Evolutionary conservation across 306 rosid genomes (phyloP).

Genomic region (Vicia villosa): DNA sequence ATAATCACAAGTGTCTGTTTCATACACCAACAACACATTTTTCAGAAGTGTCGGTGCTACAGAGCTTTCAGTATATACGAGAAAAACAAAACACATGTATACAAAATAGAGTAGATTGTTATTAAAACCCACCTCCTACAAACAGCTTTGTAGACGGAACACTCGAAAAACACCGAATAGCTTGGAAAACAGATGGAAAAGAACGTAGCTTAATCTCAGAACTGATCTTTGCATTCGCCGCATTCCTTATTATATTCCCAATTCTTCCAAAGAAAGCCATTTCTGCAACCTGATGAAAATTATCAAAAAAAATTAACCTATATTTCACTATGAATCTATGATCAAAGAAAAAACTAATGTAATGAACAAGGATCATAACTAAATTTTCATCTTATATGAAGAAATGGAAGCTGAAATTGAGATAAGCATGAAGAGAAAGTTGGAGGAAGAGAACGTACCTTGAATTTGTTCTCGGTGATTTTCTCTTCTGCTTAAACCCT

Average conservation of each 20-base stretch:
- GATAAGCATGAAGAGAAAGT: neutral
- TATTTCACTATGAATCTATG: neutral
- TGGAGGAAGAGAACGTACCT: constrained; percentile 5
- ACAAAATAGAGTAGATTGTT: neutral
- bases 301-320: neutral
- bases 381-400: too few relatives aligned
- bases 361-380: too few relatives aligned
- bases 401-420: too few relatives aligned
- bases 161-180: constrained; percentile 65
- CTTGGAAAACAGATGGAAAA: constrained; percentile 57
- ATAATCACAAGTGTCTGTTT: too few relatives aligned
- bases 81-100: neutral
- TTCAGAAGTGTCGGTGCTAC: too few relatives aligned
- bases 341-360: neutral
- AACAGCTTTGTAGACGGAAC: constrained; percentile 63
- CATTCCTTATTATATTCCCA: constrained; percentile 68
- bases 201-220: constrained; percentile 46
- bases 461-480: neutral
- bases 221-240: constrained; percentile 50
- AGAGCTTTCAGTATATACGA: neutral
- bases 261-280: constrained; percentile 87
- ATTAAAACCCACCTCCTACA: constrained; percentile 69
- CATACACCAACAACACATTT: too few relatives aligned
- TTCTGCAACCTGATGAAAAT: constrained; percentile 42
- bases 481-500: neutral